These are phyloP conservation scores for Brassica nigra DNA, from an alignment of 345 rosid genomes.

Conservation along the genomic window DNA sequence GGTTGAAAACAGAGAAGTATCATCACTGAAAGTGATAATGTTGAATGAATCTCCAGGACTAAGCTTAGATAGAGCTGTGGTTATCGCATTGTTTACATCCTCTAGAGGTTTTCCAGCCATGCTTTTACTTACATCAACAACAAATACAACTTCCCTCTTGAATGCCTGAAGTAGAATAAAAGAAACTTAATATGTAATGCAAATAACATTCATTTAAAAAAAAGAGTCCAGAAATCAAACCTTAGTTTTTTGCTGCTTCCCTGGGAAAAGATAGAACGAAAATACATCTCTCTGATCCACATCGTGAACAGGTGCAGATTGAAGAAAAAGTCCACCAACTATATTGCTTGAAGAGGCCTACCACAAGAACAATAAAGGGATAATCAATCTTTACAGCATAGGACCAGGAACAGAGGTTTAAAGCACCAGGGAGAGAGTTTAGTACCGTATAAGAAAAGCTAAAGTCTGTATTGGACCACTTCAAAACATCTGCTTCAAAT, in stretches of 20 bases:
- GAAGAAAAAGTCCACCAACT: conserved; percentile 76
- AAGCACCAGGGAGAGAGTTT: conserved; percentile 11
- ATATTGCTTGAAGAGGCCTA: conserved; percentile 64
- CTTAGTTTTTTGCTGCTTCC: conserved; percentile 56
- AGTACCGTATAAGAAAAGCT: conserved; percentile 73
- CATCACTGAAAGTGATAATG: conserved; percentile 76
- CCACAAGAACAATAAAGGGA: background rate
- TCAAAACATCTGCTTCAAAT: conserved; percentile 82
- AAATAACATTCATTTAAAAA: background rate
- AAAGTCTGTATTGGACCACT: conserved; percentile 75
- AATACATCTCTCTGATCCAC: conserved; percentile 85
- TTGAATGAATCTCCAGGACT: conserved; percentile 75
- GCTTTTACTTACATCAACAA: conserved; percentile 89
- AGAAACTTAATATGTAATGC: conserved; percentile 19
- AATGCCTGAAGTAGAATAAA: conserved; percentile 51
- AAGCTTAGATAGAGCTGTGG: conserved; percentile 57
- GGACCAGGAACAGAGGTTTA: background rate
- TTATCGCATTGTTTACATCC: conserved; percentile 65
- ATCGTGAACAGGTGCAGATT: conserved; percentile 69
- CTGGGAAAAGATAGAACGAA: conserved; percentile 71
- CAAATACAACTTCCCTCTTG: conserved; percentile 72
- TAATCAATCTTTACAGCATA: background rate
- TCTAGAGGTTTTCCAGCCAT: conserved; percentile 77
- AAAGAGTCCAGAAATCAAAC: conserved; percentile 38
- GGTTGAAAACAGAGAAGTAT: conserved; percentile 60